These are phyloP conservation scores for Anethum foeniculum DNA, from an alignment of 140 eudicot genomes.

Conservation along the genomic window DNA sequence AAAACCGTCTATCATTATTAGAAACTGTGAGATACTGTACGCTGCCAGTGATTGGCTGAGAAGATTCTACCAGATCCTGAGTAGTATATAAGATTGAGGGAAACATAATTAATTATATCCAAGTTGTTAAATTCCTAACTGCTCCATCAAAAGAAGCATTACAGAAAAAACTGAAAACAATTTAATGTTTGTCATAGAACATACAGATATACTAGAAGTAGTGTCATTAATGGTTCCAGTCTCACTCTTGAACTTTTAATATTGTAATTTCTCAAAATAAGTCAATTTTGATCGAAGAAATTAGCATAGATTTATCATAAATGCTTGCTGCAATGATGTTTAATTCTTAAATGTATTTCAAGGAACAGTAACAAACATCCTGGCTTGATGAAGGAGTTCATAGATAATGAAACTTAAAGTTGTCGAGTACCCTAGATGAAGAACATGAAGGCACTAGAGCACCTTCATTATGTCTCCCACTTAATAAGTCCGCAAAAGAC, in stretches of 20 bases:
- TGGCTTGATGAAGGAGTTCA: not conserved
- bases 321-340: not conserved
- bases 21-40: conserved; percentile 36
- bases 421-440: conserved; percentile 32
- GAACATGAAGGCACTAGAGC: conserved; percentile 34
- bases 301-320: not conserved
- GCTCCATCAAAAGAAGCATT: not conserved
- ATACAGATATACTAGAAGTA: not conserved
- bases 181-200: not conserved
- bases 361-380: not conserved
- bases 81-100: conserved; percentile 11
- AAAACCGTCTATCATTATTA: conserved; percentile 16
- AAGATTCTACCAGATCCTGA: conserved; percentile 45
- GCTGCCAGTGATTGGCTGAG: conserved; percentile 32
- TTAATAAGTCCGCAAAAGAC: conserved; percentile 28
- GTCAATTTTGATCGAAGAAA: not conserved
- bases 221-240: not conserved
- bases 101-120: not conserved
- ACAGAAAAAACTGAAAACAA: not conserved
- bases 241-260: not conserved
- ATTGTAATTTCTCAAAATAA: not conserved
- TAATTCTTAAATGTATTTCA: not conserved
- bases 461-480: conserved; percentile 34
- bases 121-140: not conserved
- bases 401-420: not conserved